Conservation (phyloP, 306 rosid species). For the Echinosophora koreensis region DNA sequence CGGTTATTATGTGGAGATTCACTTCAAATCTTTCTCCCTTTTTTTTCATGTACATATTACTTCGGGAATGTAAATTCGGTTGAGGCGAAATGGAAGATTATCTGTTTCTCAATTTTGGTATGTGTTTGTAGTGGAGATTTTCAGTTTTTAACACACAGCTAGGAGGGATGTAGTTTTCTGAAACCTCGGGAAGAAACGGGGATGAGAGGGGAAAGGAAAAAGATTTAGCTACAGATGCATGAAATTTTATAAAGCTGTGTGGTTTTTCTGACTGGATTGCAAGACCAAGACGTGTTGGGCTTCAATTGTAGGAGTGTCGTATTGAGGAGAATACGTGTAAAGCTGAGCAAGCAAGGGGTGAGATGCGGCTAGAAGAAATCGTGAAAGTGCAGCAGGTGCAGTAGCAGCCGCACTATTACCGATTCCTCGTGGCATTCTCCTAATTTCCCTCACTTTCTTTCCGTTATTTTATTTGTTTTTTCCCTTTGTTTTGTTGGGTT, state of each 20-base stretch:
- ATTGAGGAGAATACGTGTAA: constrained; percentile 46
- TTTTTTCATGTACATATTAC: constrained; percentile 27
- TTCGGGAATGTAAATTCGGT: constrained; percentile 76
- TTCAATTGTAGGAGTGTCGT: not conserved
- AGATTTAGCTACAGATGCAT: not conserved
- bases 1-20: constrained; percentile 7
- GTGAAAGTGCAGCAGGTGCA: constrained; percentile 19
- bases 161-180: constrained; percentile 7
- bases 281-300: constrained; percentile 43
- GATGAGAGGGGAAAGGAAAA: not conserved
- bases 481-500: not conserved
- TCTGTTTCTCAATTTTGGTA: constrained; percentile 20
- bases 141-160: not conserved
- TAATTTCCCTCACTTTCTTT: not conserved
- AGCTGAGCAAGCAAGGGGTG: not conserved
- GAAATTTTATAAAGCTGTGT: not conserved
- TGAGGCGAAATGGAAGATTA: constrained; percentile 63
- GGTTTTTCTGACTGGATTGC: not conserved
- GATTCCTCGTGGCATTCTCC: constrained; percentile 4
- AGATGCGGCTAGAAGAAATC: constrained; percentile 67
- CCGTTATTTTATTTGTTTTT: not conserved
- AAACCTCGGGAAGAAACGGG: not conserved
- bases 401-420: not conserved
- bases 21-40: not conserved
- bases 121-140: not conserved